phyloP scores from a whole-genome alignment of 2,329 filamentous ascomycete genomes.

The Pseudocercospora macadamiae region DNA sequence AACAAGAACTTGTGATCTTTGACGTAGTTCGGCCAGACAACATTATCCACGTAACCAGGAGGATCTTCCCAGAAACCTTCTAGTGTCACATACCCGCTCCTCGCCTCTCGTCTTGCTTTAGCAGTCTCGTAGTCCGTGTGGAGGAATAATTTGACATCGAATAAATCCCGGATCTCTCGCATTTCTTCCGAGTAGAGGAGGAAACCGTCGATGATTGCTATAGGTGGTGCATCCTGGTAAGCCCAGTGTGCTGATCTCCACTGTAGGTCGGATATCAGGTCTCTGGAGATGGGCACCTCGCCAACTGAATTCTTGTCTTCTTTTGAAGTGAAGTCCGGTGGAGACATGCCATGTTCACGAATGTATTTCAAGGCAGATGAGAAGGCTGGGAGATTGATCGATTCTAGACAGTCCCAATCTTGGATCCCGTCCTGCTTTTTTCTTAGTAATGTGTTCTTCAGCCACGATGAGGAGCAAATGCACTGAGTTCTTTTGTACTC shows the following conservation, averaged over 20 bases:
- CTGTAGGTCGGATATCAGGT: slow-evolving; percentile 35
- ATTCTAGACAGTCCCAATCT: slow-evolving; percentile 90
- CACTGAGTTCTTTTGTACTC: no score
- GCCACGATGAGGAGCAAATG: no score
- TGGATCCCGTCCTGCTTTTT: slow-evolving; percentile 55
- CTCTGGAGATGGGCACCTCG: slow-evolving; percentile 44
- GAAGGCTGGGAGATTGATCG: slow-evolving; percentile 73
- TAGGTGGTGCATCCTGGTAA: slow-evolving; percentile 35
- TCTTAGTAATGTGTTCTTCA: no score
- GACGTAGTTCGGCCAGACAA: slow-evolving; percentile 96
- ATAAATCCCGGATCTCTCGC: slow-evolving; percentile 55
- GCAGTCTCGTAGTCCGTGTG: slow-evolving; percentile 67
- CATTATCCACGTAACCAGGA: slow-evolving; percentile 86
- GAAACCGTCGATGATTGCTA: slow-evolving; percentile 87
- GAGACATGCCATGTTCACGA: slow-evolving; percentile 65
- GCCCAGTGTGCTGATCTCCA: slow-evolving; percentile 31
- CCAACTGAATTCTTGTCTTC: slow-evolving; percentile 60
- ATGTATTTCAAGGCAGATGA: slow-evolving; percentile 70
- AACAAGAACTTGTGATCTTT: slow-evolving; percentile 82
- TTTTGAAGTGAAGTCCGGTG: slow-evolving; percentile 56
- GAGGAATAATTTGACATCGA: slow-evolving; percentile 80
- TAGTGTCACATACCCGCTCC: slow-evolving; percentile 74
- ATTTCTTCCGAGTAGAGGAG: slow-evolving; percentile 71
- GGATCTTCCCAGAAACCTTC: slow-evolving; percentile 96
- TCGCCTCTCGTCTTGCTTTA: slow-evolving; percentile 66